These are phyloP conservation scores for Nakazawaea molendinolei DNA, from an alignment of 805 yeast species.

Conservation along the genomic window DNA sequence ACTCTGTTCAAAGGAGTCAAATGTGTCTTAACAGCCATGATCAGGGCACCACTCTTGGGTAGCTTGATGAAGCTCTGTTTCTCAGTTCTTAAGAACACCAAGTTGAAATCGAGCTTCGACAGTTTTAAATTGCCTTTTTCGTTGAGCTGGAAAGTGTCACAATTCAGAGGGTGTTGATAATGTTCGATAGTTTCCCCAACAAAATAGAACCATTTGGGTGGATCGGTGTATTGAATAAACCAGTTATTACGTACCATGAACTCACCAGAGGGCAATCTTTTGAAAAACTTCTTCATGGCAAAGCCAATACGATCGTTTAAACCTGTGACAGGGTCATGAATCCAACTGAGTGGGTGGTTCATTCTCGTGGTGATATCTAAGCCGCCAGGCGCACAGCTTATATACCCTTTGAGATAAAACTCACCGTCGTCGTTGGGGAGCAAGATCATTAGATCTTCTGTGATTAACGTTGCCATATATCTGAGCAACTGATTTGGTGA, in stretches of 20 bases:
- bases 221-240: slow-evolving; percentile 48
- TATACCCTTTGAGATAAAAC: slow-evolving; percentile 49
- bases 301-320: slow-evolving; percentile 44
- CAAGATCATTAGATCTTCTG: slow-evolving; percentile 59
- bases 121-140: slow-evolving; percentile 24
- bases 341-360: slow-evolving; percentile 42
- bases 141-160: slow-evolving; percentile 27
- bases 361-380: slow-evolving; percentile 55
- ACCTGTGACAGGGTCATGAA: slow-evolving; percentile 62
- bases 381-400: slow-evolving; percentile 68
- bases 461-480: slow-evolving; percentile 29
- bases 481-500: slow-evolving; percentile 14
- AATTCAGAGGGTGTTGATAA: slow-evolving; percentile 24
- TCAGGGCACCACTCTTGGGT: slow-evolving; percentile 33
- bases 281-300: slow-evolving; percentile 56
- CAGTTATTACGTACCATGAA: slow-evolving; percentile 55
- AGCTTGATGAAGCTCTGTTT: slow-evolving; percentile 42
- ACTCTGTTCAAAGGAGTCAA: slow-evolving; percentile 36
- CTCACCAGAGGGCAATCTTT: slow-evolving; percentile 40
- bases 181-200: slow-evolving; percentile 21
- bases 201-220: slow-evolving; percentile 34
- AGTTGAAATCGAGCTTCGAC: slow-evolving; percentile 28
- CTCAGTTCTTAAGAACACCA: slow-evolving; percentile 43
- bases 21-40: slow-evolving; percentile 46
- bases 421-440: slow-evolving; percentile 35